Evolutionary conservation across 2,329 filamentous ascomycete genomes (phyloP).

Genomic region (Aspergillus sp.): DNA sequence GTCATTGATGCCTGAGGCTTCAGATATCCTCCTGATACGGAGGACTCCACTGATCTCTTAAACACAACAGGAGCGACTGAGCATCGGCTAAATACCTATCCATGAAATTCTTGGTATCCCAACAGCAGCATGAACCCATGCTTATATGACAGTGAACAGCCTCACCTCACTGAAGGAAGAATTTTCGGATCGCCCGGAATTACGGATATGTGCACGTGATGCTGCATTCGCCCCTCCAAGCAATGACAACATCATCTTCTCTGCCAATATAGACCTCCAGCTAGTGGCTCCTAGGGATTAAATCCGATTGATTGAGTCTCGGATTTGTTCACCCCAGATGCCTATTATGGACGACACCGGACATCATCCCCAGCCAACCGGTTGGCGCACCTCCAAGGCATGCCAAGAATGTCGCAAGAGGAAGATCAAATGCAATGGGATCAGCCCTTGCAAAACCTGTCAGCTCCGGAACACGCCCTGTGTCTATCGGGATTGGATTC

Average conservation of each 20-base stretch:
- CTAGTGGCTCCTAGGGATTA: background rate
- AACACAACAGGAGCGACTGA: no score
- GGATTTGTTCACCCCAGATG: background rate
- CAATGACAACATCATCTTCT: background rate
- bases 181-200: background rate
- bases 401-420: slow-evolving; percentile 43
- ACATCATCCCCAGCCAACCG: slow-evolving; percentile 14
- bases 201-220: background rate
- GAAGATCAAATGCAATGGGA: slow-evolving; percentile 43
- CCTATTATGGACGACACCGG: slow-evolving; percentile 24
- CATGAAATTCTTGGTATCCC: no score
- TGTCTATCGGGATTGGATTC: slow-evolving; percentile 37
- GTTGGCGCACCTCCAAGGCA: slow-evolving; percentile 39
- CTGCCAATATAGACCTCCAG: background rate
- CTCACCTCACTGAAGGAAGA: no score
- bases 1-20: no score
- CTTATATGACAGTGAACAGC: no score
- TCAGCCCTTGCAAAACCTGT: slow-evolving; percentile 42
- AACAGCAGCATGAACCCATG: no score
- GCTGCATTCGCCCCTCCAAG: no score
- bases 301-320: background rate
- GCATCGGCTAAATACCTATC: no score
- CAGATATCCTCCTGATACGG: no score
- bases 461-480: slow-evolving; percentile 31
- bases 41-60: no score